Evolutionary conservation across 202 grass and related monocot genomes (phyloP), one percentile per base, ranked within the genome.

Genomic region (Carex arenaria): DNA sequence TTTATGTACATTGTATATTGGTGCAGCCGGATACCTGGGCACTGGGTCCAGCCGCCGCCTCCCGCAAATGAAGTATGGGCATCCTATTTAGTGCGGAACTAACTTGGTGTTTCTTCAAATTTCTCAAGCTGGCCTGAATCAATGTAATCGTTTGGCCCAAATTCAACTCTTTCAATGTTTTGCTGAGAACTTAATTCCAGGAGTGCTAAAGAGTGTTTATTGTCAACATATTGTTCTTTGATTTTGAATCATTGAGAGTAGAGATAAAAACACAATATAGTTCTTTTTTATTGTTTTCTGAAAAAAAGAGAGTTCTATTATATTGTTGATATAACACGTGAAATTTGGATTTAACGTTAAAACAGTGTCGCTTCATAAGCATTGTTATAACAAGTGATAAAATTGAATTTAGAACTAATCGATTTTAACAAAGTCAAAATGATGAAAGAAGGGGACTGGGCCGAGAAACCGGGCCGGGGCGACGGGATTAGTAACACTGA

Each of bases 31-130:
- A 89, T 95, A 85, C 91, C 93, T 80, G 93, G 93, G 12, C 88
- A 95, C 64, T 98, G 91, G 95, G 83, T 98, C 67, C 93, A 90
- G 65, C 89, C 93, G 80, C 88, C 93, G 68, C 84, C 88, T 84
- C 89, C 95, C 38, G 52, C 91, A 67, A 87, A 98, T 90, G 93
- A 90, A 30, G 85, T 98, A 22, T 98, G 95, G 95, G 91, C 95
- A 70, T 98, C 93, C 0, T 95, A 98, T 85, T 86, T 98, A 17
- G 77, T 95, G 9, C 74, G 57, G 4, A 97, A 93, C 83, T 91
- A 86, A 94, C 60, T 76, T 8, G 40, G 18, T 45, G 14, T 2
- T 11, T 70, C 36, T 19, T 43, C 0, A 3, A 70, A 22, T 45
- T 70, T 43, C 3, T 45, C 1, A 20, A 70, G 67, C n/a, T 45